phyloP scores from a whole-genome alignment of 345 rosid genomes.

The Citrus maxima region DNA sequence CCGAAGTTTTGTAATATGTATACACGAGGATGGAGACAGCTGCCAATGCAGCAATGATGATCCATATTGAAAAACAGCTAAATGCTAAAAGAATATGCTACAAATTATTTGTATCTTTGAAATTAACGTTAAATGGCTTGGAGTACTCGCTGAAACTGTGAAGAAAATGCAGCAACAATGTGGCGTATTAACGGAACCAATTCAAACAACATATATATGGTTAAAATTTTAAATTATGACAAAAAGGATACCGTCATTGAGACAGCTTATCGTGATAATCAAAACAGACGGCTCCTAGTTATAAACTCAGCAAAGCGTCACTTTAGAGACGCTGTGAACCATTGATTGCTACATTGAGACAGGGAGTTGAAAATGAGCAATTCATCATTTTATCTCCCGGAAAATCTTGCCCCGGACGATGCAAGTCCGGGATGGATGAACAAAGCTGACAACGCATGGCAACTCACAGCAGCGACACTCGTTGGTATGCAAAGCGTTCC shows the following conservation, averaged over 20 bases:
- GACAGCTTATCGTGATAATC: conserved; percentile 29
- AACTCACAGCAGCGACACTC: conserved; percentile 35
- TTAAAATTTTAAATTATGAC: background rate
- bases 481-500: conserved; percentile 39
- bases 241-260: background rate
- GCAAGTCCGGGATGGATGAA: conserved; percentile 33
- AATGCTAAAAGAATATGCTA: background rate
- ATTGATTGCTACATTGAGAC: background rate
- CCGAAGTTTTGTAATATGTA: no score
- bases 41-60: background rate
- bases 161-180: background rate
- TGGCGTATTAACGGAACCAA: background rate
- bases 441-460: conserved; percentile 44
- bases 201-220: background rate
- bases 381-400: conserved; percentile 10
- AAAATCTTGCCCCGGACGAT: conserved; percentile 4
- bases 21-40: background rate
- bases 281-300: background rate
- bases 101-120: background rate
- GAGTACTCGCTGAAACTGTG: background rate
- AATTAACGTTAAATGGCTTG: background rate
- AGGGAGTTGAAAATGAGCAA: background rate
- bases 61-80: background rate
- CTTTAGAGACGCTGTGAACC: background rate
- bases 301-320: background rate